phyloP scores from a whole-genome alignment of 2,329 filamentous ascomycete species.

The Alternaria solani region DNA sequence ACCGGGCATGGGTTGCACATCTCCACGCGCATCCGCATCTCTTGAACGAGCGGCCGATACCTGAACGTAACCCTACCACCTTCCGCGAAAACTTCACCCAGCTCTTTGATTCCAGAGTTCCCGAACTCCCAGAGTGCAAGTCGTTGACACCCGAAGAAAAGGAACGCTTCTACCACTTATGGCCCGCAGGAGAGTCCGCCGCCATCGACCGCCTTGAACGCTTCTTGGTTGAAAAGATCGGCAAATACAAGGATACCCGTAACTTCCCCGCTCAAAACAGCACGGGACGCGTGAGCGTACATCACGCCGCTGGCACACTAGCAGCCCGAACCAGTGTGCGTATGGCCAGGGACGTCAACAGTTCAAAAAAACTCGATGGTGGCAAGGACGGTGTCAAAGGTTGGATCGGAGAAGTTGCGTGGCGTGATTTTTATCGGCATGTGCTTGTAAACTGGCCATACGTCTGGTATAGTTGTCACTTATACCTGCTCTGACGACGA shows the following conservation, averaged over 20 bases:
- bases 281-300: conserved; percentile 53
- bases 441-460: conserved; percentile 87
- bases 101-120: conserved; percentile 43
- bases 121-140: conserved; percentile 68
- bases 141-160: conserved; percentile 55
- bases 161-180: conserved; percentile 51
- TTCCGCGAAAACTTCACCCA: conserved; percentile 59
- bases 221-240: conserved; percentile 58
- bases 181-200: conserved; percentile 57
- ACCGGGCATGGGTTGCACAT: conserved; percentile 75
- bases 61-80: conserved; percentile 62
- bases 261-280: conserved; percentile 54
- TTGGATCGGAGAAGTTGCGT: conserved; percentile 63
- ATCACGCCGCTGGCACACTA: conserved; percentile 57
- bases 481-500: not conserved
- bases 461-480: conserved; percentile 65
- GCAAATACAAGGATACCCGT: conserved; percentile 51
- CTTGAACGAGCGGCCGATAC: conserved; percentile 68
- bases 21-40: conserved; percentile 74
- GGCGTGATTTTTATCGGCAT: conserved; percentile 62
- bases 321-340: conserved; percentile 56
- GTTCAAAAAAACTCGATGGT: conserved; percentile 61
- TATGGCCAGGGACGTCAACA: conserved; percentile 61
- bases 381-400: conserved; percentile 53
- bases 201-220: conserved; percentile 52